Percentiles rank a stretch among this genome's conserved stretches.
phyloP scores from a whole-genome alignment of 345 rosid species.

The Abelmoschus esculentus region DNA sequence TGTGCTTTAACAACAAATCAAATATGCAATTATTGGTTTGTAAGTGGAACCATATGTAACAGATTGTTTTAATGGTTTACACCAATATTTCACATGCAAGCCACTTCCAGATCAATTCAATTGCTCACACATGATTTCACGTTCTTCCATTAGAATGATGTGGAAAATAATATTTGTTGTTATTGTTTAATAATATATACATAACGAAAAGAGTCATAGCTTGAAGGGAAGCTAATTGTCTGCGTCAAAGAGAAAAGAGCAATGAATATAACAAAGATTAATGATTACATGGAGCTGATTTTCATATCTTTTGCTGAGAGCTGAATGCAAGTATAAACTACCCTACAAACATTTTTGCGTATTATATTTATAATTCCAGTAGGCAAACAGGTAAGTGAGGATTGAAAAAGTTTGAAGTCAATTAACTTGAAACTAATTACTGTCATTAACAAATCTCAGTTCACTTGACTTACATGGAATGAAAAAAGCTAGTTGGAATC shows the following conservation, averaged over 20 bases:
- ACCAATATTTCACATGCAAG: not conserved
- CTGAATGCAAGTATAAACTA: not conserved
- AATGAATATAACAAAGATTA: not conserved
- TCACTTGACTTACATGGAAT: too few relatives aligned
- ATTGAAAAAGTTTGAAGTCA: not conserved
- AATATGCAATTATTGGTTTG: not conserved
- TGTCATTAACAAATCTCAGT: not conserved
- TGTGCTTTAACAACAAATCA: too few relatives aligned
- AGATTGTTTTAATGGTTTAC: not conserved
- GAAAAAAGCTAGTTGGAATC: not conserved
- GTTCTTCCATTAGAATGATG: not conserved
- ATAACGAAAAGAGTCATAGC: not conserved
- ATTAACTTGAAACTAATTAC: not conserved
- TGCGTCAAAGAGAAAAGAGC: not conserved
- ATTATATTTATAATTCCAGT: not conserved
- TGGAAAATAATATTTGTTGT: not conserved
- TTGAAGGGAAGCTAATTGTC: not conserved
- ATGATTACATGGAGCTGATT: not conserved
- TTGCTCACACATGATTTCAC: not conserved
- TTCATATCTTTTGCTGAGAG: not conserved
- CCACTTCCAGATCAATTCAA: not conserved
- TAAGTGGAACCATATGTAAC: not conserved
- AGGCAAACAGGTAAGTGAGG: not conserved
- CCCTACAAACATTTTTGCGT: not conserved
- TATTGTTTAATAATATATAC: not conserved